Conservation (phyloP, 305 asterid species). For the Fraxinus angustifolia region DNA sequence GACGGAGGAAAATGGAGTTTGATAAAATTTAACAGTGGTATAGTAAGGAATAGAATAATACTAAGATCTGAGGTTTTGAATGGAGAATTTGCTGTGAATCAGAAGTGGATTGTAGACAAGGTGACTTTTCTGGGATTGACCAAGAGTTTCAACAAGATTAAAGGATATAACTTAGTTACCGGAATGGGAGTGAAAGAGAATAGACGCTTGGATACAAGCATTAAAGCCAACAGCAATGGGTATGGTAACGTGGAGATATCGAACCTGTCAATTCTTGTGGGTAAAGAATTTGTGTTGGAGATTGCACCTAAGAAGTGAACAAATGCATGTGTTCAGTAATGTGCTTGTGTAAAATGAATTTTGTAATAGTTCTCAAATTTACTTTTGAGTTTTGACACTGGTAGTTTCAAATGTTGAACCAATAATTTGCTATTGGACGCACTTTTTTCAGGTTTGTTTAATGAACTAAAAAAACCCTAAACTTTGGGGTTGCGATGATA, state of each 20-base stretch:
- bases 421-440: not conserved
- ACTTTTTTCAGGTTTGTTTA: not conserved
- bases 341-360: not conserved
- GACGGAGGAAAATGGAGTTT: slow-evolving; percentile 46
- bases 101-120: slow-evolving; percentile 50
- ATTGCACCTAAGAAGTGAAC: slow-evolving; percentile 10
- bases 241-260: slow-evolving; percentile 37
- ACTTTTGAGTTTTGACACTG: not conserved
- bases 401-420: not conserved
- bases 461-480: not conserved
- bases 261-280: slow-evolving; percentile 33
- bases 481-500: not conserved
- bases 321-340: not conserved
- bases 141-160: slow-evolving; percentile 14
- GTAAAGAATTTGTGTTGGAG: slow-evolving; percentile 44
- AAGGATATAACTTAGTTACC: slow-evolving; percentile 20
- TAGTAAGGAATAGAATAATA: slow-evolving; percentile 28
- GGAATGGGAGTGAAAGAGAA: slow-evolving; percentile 16
- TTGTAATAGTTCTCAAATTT: not conserved
- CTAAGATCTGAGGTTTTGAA: slow-evolving; percentile 44
- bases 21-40: slow-evolving; percentile 31
- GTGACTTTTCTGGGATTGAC: slow-evolving; percentile 45
- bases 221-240: slow-evolving; percentile 20
- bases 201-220: not conserved
- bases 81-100: slow-evolving; percentile 49